These are phyloP conservation scores for Triticum dicoccoides DNA, from an alignment of 176 grass and related monocot species.

Conservation along the genomic window DNA sequence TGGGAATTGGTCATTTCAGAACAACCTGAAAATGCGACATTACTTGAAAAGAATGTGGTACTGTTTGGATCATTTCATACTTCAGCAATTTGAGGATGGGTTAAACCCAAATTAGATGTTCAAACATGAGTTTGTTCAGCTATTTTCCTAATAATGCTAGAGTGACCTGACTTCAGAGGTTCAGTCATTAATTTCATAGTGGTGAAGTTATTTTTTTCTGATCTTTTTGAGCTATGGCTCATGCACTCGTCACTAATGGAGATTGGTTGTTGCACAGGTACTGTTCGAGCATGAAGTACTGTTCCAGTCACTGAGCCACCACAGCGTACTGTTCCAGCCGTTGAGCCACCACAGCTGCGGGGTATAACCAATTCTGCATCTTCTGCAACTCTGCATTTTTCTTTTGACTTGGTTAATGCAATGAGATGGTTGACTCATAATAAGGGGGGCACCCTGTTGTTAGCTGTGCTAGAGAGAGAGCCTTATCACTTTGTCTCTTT, in stretches of 20 bases:
- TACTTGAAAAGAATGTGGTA: background rate
- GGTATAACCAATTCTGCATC: background rate
- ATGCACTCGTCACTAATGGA: background rate
- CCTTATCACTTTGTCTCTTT: background rate
- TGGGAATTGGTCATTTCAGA: background rate
- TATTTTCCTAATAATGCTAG: background rate
- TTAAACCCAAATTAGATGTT: background rate
- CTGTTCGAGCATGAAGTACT: background rate
- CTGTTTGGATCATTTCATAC: background rate
- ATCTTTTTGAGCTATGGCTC: background rate
- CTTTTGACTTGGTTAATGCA: background rate
- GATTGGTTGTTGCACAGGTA: background rate
- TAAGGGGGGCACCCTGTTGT: conserved; percentile 1
- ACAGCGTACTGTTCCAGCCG: background rate
- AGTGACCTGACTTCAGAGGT: no score
- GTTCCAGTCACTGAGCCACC: no score
- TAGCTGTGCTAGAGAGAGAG: conserved; percentile 13
- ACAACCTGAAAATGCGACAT: background rate
- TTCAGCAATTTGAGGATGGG: background rate
- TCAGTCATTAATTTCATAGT: no score
- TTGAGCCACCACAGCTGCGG: background rate
- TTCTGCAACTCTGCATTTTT: background rate
- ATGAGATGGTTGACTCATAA: background rate
- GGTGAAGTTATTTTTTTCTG: background rate
- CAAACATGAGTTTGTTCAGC: background rate